Percentiles rank a stretch among this genome's conserved stretches.
Evolutionary conservation across 345 rosid species (phyloP).

Genomic region (Kandelia obovata): DNA sequence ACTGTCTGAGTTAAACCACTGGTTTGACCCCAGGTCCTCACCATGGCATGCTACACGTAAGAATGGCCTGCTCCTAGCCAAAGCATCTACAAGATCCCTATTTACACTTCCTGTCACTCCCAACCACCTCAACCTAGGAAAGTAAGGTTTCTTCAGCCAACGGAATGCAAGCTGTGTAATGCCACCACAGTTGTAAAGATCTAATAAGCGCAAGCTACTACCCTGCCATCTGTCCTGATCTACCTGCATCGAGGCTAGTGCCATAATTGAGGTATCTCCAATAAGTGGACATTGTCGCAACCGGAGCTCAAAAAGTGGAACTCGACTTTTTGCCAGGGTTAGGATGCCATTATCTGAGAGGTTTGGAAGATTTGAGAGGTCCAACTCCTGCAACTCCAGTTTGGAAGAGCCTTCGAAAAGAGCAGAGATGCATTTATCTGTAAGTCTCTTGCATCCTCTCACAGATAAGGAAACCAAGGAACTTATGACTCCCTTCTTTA

Average conservation of each 20-base stretch:
- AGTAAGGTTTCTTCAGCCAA: slow-evolving; percentile 86
- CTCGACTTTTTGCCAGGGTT: slow-evolving; percentile 54
- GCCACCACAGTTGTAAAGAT: slow-evolving; percentile 74
- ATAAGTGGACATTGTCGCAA: slow-evolving; percentile 83
- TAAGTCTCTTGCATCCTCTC: slow-evolving; percentile 82
- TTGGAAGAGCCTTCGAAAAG: slow-evolving; percentile 69
- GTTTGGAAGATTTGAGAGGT: slow-evolving; percentile 72
- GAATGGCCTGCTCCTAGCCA: slow-evolving; percentile 69
- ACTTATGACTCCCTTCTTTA: slow-evolving; percentile 43
- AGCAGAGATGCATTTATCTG: slow-evolving; percentile 62
- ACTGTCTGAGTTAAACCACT: slow-evolving; percentile 51
- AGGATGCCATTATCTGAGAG: slow-evolving; percentile 69
- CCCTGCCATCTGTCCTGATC: slow-evolving; percentile 64
- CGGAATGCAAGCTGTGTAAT: slow-evolving; percentile 68
- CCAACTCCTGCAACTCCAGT: slow-evolving; percentile 61
- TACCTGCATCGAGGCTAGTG: slow-evolving; percentile 77
- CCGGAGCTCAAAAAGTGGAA: slow-evolving; percentile 64
- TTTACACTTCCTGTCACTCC: slow-evolving; percentile 78
- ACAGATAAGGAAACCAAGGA: slow-evolving; percentile 70
- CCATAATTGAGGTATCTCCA: slow-evolving; percentile 79
- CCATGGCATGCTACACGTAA: slow-evolving; percentile 62
- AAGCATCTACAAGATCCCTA: slow-evolving; percentile 74
- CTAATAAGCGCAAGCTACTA: slow-evolving; percentile 55
- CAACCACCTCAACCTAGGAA: slow-evolving; percentile 82
- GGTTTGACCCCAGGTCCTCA: slow-evolving; percentile 72